Percentiles rank a stretch among this genome's conserved stretches.
These are phyloP conservation scores for Phialocephala subalpina DNA, from an alignment of 2,329 filamentous ascomycete species.

Conservation along the genomic window DNA sequence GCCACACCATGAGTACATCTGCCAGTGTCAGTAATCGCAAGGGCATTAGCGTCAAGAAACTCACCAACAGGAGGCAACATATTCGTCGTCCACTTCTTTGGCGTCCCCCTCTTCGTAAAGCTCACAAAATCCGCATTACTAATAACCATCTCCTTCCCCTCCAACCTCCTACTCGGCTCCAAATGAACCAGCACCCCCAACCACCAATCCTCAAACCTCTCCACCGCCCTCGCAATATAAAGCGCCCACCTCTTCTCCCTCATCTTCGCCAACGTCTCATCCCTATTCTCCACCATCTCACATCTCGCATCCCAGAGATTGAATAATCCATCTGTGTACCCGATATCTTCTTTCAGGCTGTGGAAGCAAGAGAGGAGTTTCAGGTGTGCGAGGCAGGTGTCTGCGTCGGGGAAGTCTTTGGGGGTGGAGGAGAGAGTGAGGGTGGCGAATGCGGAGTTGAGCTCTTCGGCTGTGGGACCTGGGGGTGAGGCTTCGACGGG, in stretches of 20 bases:
- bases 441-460: constrained; percentile 47
- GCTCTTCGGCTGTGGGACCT: constrained; percentile 32
- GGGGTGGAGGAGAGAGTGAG: constrained; percentile 46
- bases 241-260: constrained; percentile 79
- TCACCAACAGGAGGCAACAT: constrained; percentile 67
- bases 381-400: constrained; percentile 75
- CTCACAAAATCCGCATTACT: constrained; percentile 20
- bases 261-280: constrained; percentile 58
- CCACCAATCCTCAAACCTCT: constrained; percentile 76
- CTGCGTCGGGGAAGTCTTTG: constrained; percentile 50
- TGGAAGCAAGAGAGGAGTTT: constrained; percentile 76
- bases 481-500: constrained; percentile 11
- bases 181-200: constrained; percentile 42
- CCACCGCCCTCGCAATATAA: constrained; percentile 72
- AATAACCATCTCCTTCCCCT: constrained; percentile 35
- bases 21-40: constrained; percentile 29
- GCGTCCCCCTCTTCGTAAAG: constrained; percentile 30
- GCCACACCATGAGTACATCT: constrained; percentile 84
- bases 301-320: constrained; percentile 59
- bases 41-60: constrained; percentile 55
- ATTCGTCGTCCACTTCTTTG: constrained; percentile 47
- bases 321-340: constrained; percentile 72
- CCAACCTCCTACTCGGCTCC: constrained; percentile 37
- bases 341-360: constrained; percentile 70
- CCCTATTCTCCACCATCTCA: constrained; percentile 46